Percentiles rank a stretch among this genome's conserved stretches.
These are phyloP conservation scores for Hordeum pubiflorum DNA, from an alignment of 202 grass and related monocot genomes.

Conservation along the genomic window DNA sequence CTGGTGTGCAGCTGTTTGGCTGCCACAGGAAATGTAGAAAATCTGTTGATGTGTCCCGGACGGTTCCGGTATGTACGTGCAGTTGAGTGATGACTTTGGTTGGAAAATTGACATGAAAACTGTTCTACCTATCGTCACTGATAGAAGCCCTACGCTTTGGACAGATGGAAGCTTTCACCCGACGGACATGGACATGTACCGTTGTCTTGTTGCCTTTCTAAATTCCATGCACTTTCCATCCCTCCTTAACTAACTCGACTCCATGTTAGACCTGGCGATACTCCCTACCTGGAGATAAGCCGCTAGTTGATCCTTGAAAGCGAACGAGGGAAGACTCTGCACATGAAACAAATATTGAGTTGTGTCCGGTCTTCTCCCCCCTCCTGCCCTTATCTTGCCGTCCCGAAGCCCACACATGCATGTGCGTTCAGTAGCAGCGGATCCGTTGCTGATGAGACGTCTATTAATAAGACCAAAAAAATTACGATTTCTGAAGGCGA, in stretches of 20 bases:
- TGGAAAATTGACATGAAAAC: neutral
- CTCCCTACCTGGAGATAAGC: neutral
- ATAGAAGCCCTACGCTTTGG: neutral
- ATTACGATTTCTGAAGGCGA: neutral
- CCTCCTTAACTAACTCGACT: neutral
- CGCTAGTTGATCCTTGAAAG: neutral
- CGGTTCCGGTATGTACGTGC: neutral
- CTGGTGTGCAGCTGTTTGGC: neutral
- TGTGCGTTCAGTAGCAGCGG: neutral
- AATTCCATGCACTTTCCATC: neutral
- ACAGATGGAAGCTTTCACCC: neutral
- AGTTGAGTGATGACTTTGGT: neutral
- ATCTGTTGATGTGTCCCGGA: neutral
- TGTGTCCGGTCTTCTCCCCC: neutral
- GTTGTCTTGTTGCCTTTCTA: neutral
- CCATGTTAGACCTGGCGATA: neutral
- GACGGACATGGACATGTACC: neutral
- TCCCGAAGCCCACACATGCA: neutral
- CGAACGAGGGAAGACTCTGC: neutral
- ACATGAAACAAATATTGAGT: neutral
- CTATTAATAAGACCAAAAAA: neutral
- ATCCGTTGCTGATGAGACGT: neutral
- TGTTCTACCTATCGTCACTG: neutral
- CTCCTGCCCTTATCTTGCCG: neutral
- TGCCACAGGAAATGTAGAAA: neutral